Conservation (phyloP, 1,284 basidiomycete species). For the Cutaneotrichosporon cavernicola region DNA sequence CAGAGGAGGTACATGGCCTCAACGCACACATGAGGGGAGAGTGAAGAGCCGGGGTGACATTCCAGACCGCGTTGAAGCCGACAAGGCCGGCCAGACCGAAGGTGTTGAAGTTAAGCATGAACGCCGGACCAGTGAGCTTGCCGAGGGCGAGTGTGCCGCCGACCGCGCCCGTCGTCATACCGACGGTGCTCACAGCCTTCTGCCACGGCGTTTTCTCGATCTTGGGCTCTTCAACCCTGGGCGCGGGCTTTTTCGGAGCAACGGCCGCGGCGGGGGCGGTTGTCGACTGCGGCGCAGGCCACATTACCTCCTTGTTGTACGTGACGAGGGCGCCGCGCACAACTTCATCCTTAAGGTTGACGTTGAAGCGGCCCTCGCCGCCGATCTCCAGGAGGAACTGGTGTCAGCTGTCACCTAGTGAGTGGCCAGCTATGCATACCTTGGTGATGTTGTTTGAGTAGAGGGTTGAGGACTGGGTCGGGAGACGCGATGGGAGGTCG, state of each 20-base stretch:
- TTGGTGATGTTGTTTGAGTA: constrained; percentile 88
- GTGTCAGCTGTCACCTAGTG: constrained; percentile 13
- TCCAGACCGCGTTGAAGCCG: constrained; percentile 83
- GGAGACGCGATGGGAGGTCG: constrained; percentile 75
- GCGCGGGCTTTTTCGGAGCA: constrained; percentile 53
- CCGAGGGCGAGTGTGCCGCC: constrained; percentile 68
- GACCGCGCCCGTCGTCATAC: constrained; percentile 70
- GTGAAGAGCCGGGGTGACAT: constrained; percentile 76
- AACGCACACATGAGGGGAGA: constrained; percentile 54
- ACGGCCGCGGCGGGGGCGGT: constrained; percentile 56
- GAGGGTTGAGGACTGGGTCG: constrained; percentile 78
- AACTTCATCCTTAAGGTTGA: constrained; percentile 77
- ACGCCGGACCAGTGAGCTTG: constrained; percentile 70
- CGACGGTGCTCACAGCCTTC: constrained; percentile 69
- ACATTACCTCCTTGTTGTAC: constrained; percentile 66
- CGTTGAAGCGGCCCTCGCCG: constrained; percentile 61
- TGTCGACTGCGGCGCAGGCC: constrained; percentile 54
- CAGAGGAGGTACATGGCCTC: not conserved
- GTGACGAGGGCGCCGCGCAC: constrained; percentile 73
- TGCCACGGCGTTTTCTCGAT: constrained; percentile 72
- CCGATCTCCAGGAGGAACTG: constrained; percentile 73
- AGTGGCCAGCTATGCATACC: constrained; percentile 12
- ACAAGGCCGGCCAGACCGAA: constrained; percentile 69
- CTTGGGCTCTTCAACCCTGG: constrained; percentile 55
- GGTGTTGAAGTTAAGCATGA: constrained; percentile 81